Conservation (phyloP, 768 basidiomycete genomes). For the Boletus subcaerulescens region DNA sequence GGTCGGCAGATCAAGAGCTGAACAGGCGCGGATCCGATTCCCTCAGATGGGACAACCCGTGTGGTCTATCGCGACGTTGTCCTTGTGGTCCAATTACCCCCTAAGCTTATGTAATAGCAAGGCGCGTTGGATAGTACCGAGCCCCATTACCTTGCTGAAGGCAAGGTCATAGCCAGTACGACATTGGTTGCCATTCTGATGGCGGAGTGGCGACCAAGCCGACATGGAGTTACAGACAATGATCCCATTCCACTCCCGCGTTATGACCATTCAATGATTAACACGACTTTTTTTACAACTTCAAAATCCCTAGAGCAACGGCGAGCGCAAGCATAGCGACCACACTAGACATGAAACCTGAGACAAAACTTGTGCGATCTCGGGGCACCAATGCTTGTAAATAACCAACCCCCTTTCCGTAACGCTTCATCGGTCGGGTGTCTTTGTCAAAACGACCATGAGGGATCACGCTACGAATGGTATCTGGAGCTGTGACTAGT, state of each 20-base stretch:
- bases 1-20: neutral
- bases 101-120: no score
- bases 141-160: no score
- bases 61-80: neutral
- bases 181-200: no score
- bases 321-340: slow-evolving; percentile 7
- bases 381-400: neutral
- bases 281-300: neutral
- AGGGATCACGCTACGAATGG: slow-evolving; percentile 7
- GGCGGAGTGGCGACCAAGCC: no score
- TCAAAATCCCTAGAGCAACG: slow-evolving; percentile 6
- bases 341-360: slow-evolving; percentile 19
- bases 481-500: slow-evolving; percentile 30
- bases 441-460: slow-evolving; percentile 20
- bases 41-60: neutral
- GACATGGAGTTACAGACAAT: no score
- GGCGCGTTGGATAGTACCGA: no score
- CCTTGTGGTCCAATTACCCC: no score
- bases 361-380: slow-evolving; percentile 7
- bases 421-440: slow-evolving; percentile 8
- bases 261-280: no score
- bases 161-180: no score
- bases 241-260: no score
- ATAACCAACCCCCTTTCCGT: neutral
- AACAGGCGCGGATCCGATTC: neutral